A percentile compares a stretch with the other conserved stretches of the same genome.
Evolutionary conservation across 148 eudicot genomes (phyloP).

Genomic region (Rhododendron henanense): DNA sequence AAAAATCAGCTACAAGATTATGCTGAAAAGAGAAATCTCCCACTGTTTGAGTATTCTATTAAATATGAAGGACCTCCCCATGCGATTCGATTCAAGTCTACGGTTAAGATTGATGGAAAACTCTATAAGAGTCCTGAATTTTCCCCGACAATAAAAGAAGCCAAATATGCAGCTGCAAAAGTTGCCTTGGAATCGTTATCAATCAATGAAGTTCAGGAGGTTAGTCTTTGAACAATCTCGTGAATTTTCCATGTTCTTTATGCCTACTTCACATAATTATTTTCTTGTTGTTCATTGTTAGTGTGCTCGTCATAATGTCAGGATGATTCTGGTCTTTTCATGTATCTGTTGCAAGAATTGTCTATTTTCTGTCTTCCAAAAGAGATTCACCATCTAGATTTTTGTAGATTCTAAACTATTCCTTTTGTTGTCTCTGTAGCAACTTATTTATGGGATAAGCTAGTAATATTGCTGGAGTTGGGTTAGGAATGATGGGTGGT

Average conservation of each 20-base stretch:
- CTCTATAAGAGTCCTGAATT: conserved; percentile 36
- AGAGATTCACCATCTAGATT: not conserved
- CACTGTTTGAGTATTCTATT: conserved; percentile 43
- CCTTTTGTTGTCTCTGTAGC: conserved; percentile 28
- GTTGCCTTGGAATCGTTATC: conserved; percentile 45
- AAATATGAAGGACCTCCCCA: conserved; percentile 73
- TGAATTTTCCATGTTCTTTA: not conserved
- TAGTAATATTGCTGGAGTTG: conserved; percentile 24
- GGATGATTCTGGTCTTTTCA: too few species aligned
- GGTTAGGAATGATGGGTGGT: conserved; percentile 23
- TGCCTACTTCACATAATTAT: not conserved
- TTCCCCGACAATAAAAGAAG: conserved; percentile 58
- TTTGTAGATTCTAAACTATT: not conserved
- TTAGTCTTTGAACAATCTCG: conserved; percentile 14
- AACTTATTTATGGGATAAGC: conserved; percentile 40
- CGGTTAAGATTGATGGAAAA: conserved; percentile 51
- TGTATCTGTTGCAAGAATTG: too few species aligned
- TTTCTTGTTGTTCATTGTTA: not conserved
- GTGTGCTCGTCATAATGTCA: too few species aligned
- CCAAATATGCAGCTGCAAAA: conserved; percentile 81
- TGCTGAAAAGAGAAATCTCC: conserved; percentile 55
- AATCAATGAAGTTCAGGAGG: conserved; percentile 46
- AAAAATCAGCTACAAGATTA: conserved; percentile 59
- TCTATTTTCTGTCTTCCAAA: not conserved
- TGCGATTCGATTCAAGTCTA: conserved; percentile 50